phyloP scores from a whole-genome alignment of 129 eudicot genomes.

The Tanacetum coccineum region DNA sequence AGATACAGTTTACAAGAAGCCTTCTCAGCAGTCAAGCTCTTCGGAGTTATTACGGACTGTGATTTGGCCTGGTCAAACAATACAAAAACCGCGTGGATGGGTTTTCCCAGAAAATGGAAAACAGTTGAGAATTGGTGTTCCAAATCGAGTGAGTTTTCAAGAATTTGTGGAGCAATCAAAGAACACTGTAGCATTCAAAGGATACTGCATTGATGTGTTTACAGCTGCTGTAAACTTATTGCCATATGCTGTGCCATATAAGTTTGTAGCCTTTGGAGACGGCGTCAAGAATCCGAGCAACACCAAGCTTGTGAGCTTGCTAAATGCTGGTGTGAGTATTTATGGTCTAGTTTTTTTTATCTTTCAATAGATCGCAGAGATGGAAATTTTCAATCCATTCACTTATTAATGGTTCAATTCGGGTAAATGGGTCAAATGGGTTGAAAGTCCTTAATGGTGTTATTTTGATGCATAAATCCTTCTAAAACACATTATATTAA shows the following conservation, averaged over 20 bases:
- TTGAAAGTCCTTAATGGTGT: no score
- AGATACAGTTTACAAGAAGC: constrained; percentile 39
- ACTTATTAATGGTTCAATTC: neutral
- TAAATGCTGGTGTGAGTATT: constrained; percentile 57
- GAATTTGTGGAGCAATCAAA: constrained; percentile 47
- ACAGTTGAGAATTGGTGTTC: constrained; percentile 58
- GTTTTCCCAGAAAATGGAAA: constrained; percentile 79
- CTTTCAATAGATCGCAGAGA: neutral
- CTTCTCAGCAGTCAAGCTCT: constrained; percentile 35
- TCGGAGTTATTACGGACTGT: constrained; percentile 35
- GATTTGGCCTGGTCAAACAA: constrained; percentile 79
- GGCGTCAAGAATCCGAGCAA: constrained; percentile 57
- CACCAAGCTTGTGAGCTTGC: constrained; percentile 61
- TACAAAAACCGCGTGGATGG: constrained; percentile 81
- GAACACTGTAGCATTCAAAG: constrained; percentile 37
- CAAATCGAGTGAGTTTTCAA: constrained; percentile 54
- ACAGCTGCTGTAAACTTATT: constrained; percentile 60
- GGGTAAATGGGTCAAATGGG: neutral
- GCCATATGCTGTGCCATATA: constrained; percentile 79
- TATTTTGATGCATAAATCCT: no score
- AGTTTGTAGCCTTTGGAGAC: constrained; percentile 61
- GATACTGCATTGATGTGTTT: constrained; percentile 88
- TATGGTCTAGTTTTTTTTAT: neutral
- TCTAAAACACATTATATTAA: no score
- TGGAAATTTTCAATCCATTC: constrained; percentile 1